Conservation (phyloP, 495 filamentous ascomycete species). For the Bryoglossum gracile region DNA sequence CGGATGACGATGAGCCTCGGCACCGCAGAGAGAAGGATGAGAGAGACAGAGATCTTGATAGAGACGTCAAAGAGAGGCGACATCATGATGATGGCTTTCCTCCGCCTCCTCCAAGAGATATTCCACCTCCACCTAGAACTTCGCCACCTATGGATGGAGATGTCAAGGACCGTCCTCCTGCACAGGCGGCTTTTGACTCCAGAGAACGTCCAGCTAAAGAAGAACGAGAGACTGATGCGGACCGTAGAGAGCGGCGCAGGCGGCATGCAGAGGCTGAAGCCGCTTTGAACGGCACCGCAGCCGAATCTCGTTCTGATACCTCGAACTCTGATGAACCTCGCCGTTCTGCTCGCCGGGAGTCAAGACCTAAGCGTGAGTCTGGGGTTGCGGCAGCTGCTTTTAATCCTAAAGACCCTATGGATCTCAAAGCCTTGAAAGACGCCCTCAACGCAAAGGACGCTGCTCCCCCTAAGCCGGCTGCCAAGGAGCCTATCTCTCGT, state of each 20-base stretch:
- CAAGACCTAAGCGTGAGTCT: conserved; percentile 3
- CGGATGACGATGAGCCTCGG: conserved; percentile 29
- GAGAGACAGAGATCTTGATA: conserved; percentile 9
- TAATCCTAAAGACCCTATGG: conserved; percentile 43
- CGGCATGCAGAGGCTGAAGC: conserved; percentile 27
- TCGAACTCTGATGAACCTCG: conserved; percentile 35
- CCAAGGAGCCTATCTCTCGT: neutral
- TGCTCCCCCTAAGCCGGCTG: neutral
- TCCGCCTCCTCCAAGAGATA: conserved; percentile 33
- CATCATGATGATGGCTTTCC: conserved; percentile 28
- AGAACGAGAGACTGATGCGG: conserved; percentile 15
- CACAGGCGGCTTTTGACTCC: conserved; percentile 9
- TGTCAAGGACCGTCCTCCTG: conserved; percentile 4
- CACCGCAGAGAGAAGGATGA: conserved; percentile 23
- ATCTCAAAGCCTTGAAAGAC: conserved; percentile 40
- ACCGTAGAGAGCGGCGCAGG: conserved; percentile 26
- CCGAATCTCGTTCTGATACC: conserved; percentile 23
- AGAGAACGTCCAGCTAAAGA: conserved; percentile 14
- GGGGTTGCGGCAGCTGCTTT: conserved; percentile 29
- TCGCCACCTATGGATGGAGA: conserved; percentile 1
- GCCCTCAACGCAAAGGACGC: conserved; percentile 30
- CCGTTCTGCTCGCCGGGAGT: neutral
- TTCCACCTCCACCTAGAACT: conserved; percentile 6
- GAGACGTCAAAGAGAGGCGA: conserved; percentile 23
- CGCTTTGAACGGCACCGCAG: conserved; percentile 17